Evolutionary conservation across 2,329 filamentous ascomycete genomes (phyloP), one percentile per base, ranked within the genome.

Genomic region (Rugonectria rugulosa): DNA sequence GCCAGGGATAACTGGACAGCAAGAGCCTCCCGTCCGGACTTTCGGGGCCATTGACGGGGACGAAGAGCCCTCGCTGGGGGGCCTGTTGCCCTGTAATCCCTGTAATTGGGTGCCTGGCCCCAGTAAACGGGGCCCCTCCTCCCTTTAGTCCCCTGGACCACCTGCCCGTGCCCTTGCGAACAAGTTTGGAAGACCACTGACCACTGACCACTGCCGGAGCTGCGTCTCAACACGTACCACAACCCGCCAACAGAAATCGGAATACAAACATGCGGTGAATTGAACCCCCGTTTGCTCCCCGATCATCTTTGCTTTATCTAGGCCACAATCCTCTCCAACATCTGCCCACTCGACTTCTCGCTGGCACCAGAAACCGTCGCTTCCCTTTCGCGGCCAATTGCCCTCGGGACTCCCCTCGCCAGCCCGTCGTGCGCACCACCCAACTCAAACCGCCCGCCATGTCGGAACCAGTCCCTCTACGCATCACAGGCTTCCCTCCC

Each of bases 251-350:
- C 40, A 23, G 3, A 19, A 37, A 32, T 21, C 23, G 45, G 19
- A 42, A 46, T 36, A 40, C 36, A 44, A 58, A 62, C 62, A 66
- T 67, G 60, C 64, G 64, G 64, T 66, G 64, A 67, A 66, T 60
- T 63, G 41, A 47, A n/a, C n/a, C 31, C 38, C 20, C 27, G 36
- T 17, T 41, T 45, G 34, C 17, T 43, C 32, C 42, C 45, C 27
- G 41, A 24, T 34, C 15, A 34, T 29, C 29, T n/a, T 32, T n/a
- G 27, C 42, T 26, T 41, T 50, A 42, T 41, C 41, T 50, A 20
- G 41, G 31, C 37, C 21, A 9, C 46, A n/a, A 10, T 50, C 26
- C 26, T 32, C 45, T 42, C 32, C 21, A 11, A 26, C 15, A 27
- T 27, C 19, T 19, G 36, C 43, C 17, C 32, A 11, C n/a, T 31